Evolutionary conservation across 192 early-diverging fungal genomes (phyloP).

Genomic region (Haplosporangium gracile): DNA sequence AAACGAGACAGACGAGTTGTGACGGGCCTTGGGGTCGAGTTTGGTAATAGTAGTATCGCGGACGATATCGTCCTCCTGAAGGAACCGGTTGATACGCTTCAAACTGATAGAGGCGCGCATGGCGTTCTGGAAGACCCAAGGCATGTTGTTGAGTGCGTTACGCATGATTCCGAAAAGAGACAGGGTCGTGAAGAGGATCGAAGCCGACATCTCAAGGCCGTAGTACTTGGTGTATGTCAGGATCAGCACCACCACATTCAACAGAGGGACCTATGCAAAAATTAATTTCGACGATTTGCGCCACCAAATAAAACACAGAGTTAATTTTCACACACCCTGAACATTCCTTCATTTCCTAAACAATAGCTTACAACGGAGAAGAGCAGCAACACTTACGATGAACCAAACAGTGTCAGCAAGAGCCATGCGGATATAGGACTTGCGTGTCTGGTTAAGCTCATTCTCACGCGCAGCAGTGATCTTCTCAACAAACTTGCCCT

Average conservation of each 20-base stretch:
- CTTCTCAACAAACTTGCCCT: slow-evolving; percentile 76
- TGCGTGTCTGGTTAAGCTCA: slow-evolving; percentile 69
- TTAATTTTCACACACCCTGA: too few relatives aligned
- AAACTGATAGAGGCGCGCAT: slow-evolving; percentile 74
- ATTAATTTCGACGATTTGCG: not conserved
- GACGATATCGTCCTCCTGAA: slow-evolving; percentile 79
- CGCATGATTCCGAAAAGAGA: slow-evolving; percentile 80
- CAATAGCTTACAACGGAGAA: not conserved
- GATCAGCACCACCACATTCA: slow-evolving; percentile 72
- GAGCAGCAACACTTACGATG: slow-evolving; percentile 37
- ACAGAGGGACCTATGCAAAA: slow-evolving; percentile 53
- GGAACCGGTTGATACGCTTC: slow-evolving; percentile 77
- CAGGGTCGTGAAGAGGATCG: slow-evolving; percentile 74
- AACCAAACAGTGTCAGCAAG: slow-evolving; percentile 68
- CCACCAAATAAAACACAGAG: not conserved
- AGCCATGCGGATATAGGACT: slow-evolving; percentile 66
- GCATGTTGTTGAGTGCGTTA: slow-evolving; percentile 70
- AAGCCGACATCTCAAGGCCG: slow-evolving; percentile 61
- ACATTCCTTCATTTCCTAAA: too few relatives aligned
- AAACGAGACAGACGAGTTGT: not conserved
- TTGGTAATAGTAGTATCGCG: slow-evolving; percentile 35
- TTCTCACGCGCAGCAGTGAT: slow-evolving; percentile 71
- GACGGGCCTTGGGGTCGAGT: slow-evolving; percentile 35
- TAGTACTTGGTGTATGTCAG: slow-evolving; percentile 69
- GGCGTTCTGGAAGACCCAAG: slow-evolving; percentile 66